Evolutionary conservation across 2,329 filamentous ascomycete species (phyloP).

Genomic region (Aschersonia sp.): DNA sequence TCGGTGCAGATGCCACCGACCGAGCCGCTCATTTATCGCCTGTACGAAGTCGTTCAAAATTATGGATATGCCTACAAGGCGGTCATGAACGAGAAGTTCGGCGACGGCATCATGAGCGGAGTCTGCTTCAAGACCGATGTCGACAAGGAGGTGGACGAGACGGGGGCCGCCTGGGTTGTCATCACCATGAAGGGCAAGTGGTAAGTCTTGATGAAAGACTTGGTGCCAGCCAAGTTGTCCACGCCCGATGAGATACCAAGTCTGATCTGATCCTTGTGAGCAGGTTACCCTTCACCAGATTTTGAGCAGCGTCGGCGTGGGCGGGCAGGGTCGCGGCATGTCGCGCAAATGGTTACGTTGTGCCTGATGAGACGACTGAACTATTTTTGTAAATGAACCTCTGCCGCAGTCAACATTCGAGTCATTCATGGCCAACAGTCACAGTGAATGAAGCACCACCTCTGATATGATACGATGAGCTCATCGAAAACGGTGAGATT

Average conservation of each 20-base stretch:
- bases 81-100: slow-evolving; percentile 88
- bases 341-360: too few relatives aligned
- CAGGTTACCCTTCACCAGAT: slow-evolving; percentile 19
- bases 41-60: slow-evolving; percentile 94
- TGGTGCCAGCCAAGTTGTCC: too few relatives aligned
- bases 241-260: background rate
- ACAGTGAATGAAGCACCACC: too few relatives aligned
- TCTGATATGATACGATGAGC: too few relatives aligned
- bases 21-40: slow-evolving; percentile 54
- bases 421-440: too few relatives aligned
- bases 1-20: slow-evolving; percentile 27
- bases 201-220: slow-evolving; percentile 28
- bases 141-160: slow-evolving; percentile 81
- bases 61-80: slow-evolving; percentile 96
- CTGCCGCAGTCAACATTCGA: too few relatives aligned
- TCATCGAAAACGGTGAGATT: too few relatives aligned
- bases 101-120: slow-evolving; percentile 92
- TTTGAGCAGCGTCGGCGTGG: slow-evolving; percentile 6
- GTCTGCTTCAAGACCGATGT: slow-evolving; percentile 85
- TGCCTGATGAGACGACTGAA: too few relatives aligned
- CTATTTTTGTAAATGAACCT: too few relatives aligned
- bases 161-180: slow-evolving; percentile 69
- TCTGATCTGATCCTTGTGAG: background rate
- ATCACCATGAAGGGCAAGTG: slow-evolving; percentile 78
- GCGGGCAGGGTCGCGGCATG: too few relatives aligned